Percentiles rank a stretch among this genome's conserved stretches.
phyloP scores from a whole-genome alignment of 176 grass and related monocot genomes.

The Aegilops bicornis region DNA sequence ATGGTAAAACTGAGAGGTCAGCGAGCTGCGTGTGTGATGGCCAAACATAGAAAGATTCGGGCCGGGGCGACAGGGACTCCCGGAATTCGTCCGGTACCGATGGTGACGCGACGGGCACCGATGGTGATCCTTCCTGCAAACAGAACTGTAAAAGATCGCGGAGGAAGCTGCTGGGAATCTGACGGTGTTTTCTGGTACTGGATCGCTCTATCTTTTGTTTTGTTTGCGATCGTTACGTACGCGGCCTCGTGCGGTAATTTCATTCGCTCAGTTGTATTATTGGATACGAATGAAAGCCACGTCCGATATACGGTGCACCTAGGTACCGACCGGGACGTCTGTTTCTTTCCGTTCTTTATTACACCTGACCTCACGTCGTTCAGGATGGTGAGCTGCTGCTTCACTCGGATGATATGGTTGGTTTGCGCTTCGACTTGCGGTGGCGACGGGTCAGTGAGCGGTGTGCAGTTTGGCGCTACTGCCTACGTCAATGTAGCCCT shows the following conservation, averaged over 20 bases:
- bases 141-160: neutral
- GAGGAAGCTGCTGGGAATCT: conserved; percentile 31
- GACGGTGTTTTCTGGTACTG: neutral
- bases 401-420: neutral
- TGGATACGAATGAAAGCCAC: neutral
- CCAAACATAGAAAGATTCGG: neutral
- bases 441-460: neutral
- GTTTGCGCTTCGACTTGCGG: neutral
- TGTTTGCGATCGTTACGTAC: neutral
- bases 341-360: neutral
- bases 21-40: neutral
- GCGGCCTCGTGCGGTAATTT: neutral
- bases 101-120: neutral
- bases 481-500: too few relatives aligned
- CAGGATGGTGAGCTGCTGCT: neutral
- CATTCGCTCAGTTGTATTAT: neutral
- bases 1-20: neutral
- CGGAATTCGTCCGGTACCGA: neutral
- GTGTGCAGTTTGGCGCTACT: neutral
- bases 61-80: neutral
- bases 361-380: too few relatives aligned
- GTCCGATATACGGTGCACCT: neutral
- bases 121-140: neutral
- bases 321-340: neutral
- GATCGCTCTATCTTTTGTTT: neutral